Evolutionary conservation across 2,329 filamentous ascomycete genomes (phyloP), one percentile per base, ranked within the genome.

Genomic region (Fusarium sp.): DNA sequence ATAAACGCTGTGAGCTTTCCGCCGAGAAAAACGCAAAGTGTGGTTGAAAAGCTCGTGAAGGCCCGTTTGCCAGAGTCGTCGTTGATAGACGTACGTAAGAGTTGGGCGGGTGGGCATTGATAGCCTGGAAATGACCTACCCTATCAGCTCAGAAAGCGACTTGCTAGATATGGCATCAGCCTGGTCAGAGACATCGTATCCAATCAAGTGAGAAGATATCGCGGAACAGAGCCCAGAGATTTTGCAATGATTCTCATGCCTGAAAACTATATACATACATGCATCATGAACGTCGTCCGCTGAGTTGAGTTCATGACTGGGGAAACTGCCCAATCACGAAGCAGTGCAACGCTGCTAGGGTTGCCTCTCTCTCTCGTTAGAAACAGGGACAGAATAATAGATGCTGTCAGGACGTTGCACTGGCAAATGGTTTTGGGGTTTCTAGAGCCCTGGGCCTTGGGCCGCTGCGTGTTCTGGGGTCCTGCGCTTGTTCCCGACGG

Each of bases 401-500:
- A 72, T 58, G 44, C 55, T 66, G 49, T 42, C 32, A 48, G 69
- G 64, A 65, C 53, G 69, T 72, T 62, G 69, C 53, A 66, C 56
- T 50, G 48, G 52, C 69, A 56, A 62, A 66, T 59, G 57, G 52
- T 60, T 59, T 69, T 71, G 58, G 60, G 63, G 52, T 60, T 66
- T 68, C 58, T 68, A 49, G 59, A 64, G 67, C 60, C 69, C 63
- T 68, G 60, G 58, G 71, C 55, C 69, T 71, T 71, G 68, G 70
- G 62, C 52, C 66, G 64, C 71, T 75, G 64, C 59, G 63, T 66
- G 50, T 74, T 74, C 75, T 74, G 75, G 78, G 78, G 79, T 78
- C 75, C 74, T 77, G 78, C 78, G 78, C 78, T 77, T 78, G 75
- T 77, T 78, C 75, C 78, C 79, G 79, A 75, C 71, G 74, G 76